Percentiles rank a stretch among this genome's conserved stretches.
These are phyloP conservation scores for Ogataea paraovalis DNA, from an alignment of 805 yeast genomes.

Conservation along the genomic window DNA sequence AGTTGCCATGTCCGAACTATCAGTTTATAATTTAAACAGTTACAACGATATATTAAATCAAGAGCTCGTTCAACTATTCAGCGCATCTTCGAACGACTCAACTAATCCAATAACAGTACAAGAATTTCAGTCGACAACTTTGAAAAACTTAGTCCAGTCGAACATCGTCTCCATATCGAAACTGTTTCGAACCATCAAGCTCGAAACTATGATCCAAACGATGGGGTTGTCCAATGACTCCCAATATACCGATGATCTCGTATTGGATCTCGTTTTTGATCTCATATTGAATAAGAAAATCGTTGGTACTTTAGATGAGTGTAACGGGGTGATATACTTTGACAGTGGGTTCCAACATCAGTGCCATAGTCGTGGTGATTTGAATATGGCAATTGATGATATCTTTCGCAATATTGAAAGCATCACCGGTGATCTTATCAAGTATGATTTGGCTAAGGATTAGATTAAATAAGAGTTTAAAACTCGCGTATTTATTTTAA, in stretches of 20 bases:
- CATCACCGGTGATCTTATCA: conserved; percentile 6
- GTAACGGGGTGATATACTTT: conserved; percentile 16
- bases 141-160: conserved; percentile 15
- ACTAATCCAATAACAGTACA: background rate
- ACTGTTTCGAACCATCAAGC: conserved; percentile 16
- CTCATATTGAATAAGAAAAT: conserved; percentile 21
- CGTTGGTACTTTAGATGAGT: conserved; percentile 24
- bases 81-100: background rate
- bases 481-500: no score
- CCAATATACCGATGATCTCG: conserved; percentile 3
- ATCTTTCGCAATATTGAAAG: conserved; percentile 10
- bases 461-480: no score
- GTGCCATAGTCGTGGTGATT: background rate
- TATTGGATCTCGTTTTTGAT: conserved; percentile 15
- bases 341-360: background rate
- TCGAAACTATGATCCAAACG: conserved; percentile 12
- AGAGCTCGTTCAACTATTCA: background rate
- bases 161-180: conserved; percentile 22
- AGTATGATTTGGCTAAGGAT: background rate
- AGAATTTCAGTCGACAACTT: background rate
- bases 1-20: background rate
- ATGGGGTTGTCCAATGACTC: conserved; percentile 7
- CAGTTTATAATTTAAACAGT: background rate
- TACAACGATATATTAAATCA: background rate
- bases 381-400: conserved; percentile 2